These are phyloP conservation scores for Saccharomycopsis olivae DNA, from an alignment of 805 yeast genomes.

Conservation along the genomic window DNA sequence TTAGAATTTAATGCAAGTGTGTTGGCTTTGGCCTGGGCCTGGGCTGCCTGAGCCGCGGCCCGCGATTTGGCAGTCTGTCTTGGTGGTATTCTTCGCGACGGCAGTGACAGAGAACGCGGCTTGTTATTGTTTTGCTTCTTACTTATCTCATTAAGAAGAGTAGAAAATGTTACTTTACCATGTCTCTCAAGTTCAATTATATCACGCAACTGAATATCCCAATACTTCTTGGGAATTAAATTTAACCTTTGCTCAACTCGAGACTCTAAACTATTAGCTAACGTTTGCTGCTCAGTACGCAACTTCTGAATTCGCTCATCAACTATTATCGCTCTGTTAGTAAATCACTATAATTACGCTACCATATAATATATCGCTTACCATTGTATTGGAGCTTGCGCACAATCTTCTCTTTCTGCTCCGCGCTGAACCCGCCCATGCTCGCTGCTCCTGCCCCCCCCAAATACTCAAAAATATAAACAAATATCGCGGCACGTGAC, in stretches of 20 bases:
- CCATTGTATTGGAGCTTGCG: conserved; percentile 10
- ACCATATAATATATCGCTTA: conserved; percentile 2
- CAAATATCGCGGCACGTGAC: too few relatives aligned
- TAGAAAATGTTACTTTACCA: conserved; percentile 13
- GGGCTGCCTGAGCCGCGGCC: too few relatives aligned
- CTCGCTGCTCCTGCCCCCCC: too few relatives aligned
- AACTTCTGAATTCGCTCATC: conserved; percentile 14
- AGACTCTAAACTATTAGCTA: conserved; percentile 6
- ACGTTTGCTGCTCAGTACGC: conserved; percentile 9
- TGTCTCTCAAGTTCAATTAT: conserved; percentile 13
- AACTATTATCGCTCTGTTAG: not conserved
- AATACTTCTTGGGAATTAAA: conserved; percentile 16
- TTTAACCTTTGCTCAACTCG: conserved; percentile 11
- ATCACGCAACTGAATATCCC: conserved; percentile 14
- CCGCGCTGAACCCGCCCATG: conserved; percentile 14
- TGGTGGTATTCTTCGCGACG: too few relatives aligned
- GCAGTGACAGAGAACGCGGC: too few relatives aligned
- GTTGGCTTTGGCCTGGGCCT: too few relatives aligned
- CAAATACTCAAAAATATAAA: too few relatives aligned
- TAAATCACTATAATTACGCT: not conserved
- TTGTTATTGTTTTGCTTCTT: too few relatives aligned
- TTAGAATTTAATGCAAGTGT: too few relatives aligned
- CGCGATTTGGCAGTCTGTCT: too few relatives aligned
- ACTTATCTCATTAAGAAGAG: too few relatives aligned
- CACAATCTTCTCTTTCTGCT: conserved; percentile 14